These are phyloP conservation scores for Triticum timopheevii DNA, from an alignment of 176 grass and related monocot species.

Conservation along the genomic window DNA sequence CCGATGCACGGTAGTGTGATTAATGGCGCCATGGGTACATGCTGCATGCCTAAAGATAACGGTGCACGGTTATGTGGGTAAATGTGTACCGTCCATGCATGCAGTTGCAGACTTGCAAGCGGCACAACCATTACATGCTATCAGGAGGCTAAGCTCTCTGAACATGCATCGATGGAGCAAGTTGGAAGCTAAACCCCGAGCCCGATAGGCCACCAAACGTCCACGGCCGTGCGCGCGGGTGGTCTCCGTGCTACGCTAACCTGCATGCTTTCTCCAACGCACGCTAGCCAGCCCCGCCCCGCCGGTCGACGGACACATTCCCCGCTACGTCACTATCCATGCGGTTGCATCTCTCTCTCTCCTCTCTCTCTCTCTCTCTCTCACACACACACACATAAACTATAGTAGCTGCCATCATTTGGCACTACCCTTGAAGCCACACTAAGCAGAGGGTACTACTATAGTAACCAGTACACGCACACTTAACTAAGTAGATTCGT, in stretches of 20 bases:
- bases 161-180: background rate
- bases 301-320: background rate
- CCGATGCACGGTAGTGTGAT: background rate
- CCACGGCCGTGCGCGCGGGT: slow-evolving; percentile 25
- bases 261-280: slow-evolving; percentile 49
- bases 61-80: background rate
- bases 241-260: slow-evolving; percentile 59
- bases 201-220: slow-evolving; percentile 49
- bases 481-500: slow-evolving; percentile 2
- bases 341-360: slow-evolving; percentile 14
- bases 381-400: too few relatives aligned
- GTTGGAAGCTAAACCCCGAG: slow-evolving; percentile 38
- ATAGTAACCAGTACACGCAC: background rate
- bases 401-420: slow-evolving; percentile 38
- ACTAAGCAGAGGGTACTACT: slow-evolving; percentile 34
- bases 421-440: slow-evolving; percentile 53
- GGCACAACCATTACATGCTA: slow-evolving; percentile 3
- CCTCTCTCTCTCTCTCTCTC: background rate
- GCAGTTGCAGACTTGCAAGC: background rate
- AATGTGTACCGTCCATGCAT: background rate
- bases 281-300: slow-evolving; percentile 31
- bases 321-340: slow-evolving; percentile 34
- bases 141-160: slow-evolving; percentile 8
- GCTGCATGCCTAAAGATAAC: background rate
- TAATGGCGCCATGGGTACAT: background rate